These are phyloP conservation scores for Trichoderma reesei DNA, from an alignment of 495 filamentous ascomycete genomes.

Conservation along the genomic window DNA sequence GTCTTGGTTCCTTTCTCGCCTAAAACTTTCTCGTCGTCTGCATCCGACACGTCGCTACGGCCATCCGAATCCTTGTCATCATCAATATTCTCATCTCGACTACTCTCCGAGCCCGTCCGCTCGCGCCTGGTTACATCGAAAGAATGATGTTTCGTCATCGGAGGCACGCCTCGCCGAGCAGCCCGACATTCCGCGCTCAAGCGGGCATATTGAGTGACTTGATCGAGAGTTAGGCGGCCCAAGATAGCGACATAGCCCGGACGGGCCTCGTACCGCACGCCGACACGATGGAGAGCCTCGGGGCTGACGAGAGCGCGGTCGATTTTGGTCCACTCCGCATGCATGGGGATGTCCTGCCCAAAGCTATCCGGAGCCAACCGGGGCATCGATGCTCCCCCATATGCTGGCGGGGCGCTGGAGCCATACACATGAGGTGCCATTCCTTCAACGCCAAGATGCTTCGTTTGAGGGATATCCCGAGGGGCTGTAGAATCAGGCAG, in stretches of 20 bases:
- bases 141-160: slow-evolving; percentile 7
- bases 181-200: slow-evolving; percentile 47
- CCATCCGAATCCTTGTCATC: slow-evolving; percentile 17
- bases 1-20: slow-evolving; percentile 19
- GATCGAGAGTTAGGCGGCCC: slow-evolving; percentile 47
- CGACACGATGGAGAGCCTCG: slow-evolving; percentile 52
- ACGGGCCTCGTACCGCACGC: slow-evolving; percentile 59
- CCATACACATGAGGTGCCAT: neutral
- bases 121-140: neutral
- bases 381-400: slow-evolving; percentile 12
- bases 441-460: neutral
- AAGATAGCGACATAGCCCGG: slow-evolving; percentile 59
- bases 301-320: slow-evolving; percentile 54
- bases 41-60: slow-evolving; percentile 16
- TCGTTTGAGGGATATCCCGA: neutral
- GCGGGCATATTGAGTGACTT: slow-evolving; percentile 50
- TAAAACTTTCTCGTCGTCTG: slow-evolving; percentile 14
- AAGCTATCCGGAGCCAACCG: slow-evolving; percentile 39
- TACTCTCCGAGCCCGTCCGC: slow-evolving; percentile 12
- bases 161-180: slow-evolving; percentile 17
- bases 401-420: slow-evolving; percentile 16
- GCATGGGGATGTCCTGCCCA: slow-evolving; percentile 51
- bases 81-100: neutral
- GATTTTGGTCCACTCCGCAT: slow-evolving; percentile 66
- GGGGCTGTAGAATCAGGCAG: slow-evolving; percentile 10